Percentiles rank a stretch among this genome's conserved stretches.
phyloP scores from a whole-genome alignment of 257 asterid genomes.

The Cinchona pubescens region DNA sequence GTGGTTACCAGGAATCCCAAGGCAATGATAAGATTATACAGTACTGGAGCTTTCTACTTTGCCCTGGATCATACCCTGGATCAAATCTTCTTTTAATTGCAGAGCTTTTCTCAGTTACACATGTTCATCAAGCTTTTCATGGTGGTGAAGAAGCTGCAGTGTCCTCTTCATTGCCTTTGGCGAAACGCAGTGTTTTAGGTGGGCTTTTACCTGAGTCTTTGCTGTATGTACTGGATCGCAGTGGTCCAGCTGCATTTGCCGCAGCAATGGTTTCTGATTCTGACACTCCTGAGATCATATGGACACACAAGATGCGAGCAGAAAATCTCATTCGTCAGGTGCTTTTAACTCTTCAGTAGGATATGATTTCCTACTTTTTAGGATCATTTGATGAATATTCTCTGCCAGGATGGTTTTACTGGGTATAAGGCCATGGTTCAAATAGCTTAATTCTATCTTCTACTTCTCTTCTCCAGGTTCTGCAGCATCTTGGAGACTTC shows the following conservation, averaged over 20 bases:
- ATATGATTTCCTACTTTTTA: conserved; percentile 2
- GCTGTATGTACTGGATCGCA: conserved; percentile 94
- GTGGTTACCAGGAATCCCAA: conserved; percentile 93
- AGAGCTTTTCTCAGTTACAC: conserved; percentile 89
- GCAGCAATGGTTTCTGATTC: conserved; percentile 99
- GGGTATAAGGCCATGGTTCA: neutral
- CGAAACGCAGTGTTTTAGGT: conserved; percentile 96
- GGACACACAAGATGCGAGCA: conserved; percentile 99
- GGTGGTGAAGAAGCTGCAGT: conserved; percentile 99
- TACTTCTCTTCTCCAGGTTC: conserved; percentile 52
- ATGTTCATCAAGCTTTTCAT: conserved; percentile 95
- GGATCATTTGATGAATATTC: neutral
- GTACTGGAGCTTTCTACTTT: conserved; percentile 95
- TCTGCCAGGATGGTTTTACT: neutral
- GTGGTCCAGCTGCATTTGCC: conserved; percentile 91
- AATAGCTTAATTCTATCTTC: conserved; percentile 7
- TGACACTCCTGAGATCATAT: conserved; percentile 98
- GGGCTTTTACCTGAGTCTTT: conserved; percentile 97
- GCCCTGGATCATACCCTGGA: conserved; percentile 97
- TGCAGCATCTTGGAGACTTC: conserved; percentile 98
- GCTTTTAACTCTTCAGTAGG: conserved; percentile 19
- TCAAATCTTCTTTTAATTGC: conserved; percentile 92
- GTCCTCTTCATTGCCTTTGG: conserved; percentile 92
- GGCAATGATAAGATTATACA: conserved; percentile 93
- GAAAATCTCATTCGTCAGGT: conserved; percentile 95